Conservation (phyloP, 2,329 filamentous ascomycete genomes). For the Stachybotrys chartarum region DNA sequence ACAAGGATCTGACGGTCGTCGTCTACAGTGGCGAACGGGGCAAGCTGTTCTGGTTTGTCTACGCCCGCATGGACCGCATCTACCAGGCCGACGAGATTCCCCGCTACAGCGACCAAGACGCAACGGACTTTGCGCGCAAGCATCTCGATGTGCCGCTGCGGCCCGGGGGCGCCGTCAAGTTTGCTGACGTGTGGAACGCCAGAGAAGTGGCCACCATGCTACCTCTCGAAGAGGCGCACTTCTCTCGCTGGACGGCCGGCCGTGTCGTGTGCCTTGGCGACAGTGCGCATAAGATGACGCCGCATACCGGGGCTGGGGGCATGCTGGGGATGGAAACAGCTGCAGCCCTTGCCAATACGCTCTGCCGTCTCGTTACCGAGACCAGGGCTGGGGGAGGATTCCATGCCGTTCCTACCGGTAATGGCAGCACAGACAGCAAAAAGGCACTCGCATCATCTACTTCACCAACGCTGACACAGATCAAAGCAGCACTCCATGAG, state of each 20-base stretch:
- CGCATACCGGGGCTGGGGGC: too few relatives aligned
- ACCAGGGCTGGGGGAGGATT: too few relatives aligned
- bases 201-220: background rate
- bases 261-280: slow-evolving; percentile 21
- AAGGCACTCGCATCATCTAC: too few relatives aligned
- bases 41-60: background rate
- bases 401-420: too few relatives aligned
- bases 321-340: too few relatives aligned
- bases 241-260: background rate
- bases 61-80: background rate
- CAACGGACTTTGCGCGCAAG: background rate
- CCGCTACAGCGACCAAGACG: background rate
- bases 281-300: slow-evolving; percentile 22
- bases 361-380: too few relatives aligned
- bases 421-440: too few relatives aligned
- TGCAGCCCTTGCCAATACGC: too few relatives aligned
- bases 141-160: background rate
- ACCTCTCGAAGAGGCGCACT: background rate
- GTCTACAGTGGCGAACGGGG: background rate
- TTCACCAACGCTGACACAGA: too few relatives aligned
- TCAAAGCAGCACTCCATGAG: too few relatives aligned
- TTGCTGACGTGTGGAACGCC: background rate
- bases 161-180: background rate
- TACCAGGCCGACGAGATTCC: background rate
- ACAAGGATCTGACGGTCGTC: background rate